Conservation (phyloP, 495 filamentous ascomycete genomes). For the Aspergillus bridgeri region DNA sequence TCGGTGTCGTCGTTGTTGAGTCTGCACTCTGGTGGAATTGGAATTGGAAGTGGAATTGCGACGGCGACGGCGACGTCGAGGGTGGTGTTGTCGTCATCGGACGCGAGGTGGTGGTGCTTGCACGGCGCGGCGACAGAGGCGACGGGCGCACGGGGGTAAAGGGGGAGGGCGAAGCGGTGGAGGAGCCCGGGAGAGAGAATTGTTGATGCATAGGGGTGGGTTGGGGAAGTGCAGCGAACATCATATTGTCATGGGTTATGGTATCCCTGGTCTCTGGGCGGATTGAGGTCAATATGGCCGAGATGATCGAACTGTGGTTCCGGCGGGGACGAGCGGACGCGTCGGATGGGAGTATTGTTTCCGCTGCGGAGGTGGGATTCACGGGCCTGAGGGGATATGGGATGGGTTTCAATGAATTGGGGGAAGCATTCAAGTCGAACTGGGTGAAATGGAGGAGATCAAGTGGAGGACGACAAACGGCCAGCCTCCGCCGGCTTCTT, state of each 20-base stretch:
- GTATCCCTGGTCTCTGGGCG: neutral
- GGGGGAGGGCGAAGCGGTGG: slow-evolving; percentile 26
- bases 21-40: slow-evolving; percentile 2
- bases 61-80: neutral
- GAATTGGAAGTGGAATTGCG: slow-evolving; percentile 5
- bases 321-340: neutral
- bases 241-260: slow-evolving; percentile 10
- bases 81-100: neutral
- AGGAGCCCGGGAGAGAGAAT: neutral
- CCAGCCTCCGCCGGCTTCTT: neutral
- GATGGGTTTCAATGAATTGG: neutral
- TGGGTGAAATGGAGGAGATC: no score
- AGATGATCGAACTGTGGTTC: neutral
- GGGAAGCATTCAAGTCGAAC: no score
- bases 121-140: slow-evolving; percentile 40
- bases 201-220: slow-evolving; percentile 24
- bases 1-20: neutral
- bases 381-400: no score
- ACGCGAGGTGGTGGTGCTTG: neutral
- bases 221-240: slow-evolving; percentile 35
- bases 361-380: neutral
- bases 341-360: neutral
- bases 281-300: neutral
- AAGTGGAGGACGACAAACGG: neutral
- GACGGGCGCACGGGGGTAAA: slow-evolving; percentile 52